Base-by-base conservation (phyloP, 257 asterid species). In the Jasminum sambac region DNA sequence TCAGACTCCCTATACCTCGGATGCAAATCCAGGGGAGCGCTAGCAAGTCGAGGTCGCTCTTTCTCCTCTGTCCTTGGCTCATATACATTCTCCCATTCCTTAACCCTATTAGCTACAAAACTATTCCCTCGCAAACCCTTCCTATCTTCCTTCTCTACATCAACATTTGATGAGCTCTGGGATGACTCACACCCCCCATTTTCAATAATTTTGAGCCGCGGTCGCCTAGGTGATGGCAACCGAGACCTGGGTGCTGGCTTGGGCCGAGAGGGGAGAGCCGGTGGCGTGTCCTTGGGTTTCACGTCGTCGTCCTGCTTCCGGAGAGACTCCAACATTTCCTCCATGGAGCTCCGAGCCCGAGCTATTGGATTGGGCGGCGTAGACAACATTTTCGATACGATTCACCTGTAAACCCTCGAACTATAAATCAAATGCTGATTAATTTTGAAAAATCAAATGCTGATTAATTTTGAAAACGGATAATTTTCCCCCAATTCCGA, bases 261-360 rank as follows among this genome's bases (percentile, higher is more conserved):
- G 8, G 98, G 98, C 66, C 98, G 82, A 11, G 86, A 61, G 2
- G 98, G 98, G 17, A 92, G 91, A 25, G 86, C 92, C 64, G 98
- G 98, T 12, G 95, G 96, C 69, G 79, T 69, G 82, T 87, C 95
- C 80, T 78, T 84, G 2, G 89, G 83, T 81, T 74, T 78, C 82
- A 87, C 87, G 62, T 70, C 66, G 70, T 83, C 89, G 14, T 86
- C 92, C 34, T 77, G 82, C 39, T 78, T 84, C 85, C 79, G 84
- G 80, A 92, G 96, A 59, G 92, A 76, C 13, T 92, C 96, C 83
- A 92, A 85, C 98, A 90, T 92, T 76, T 82, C 96, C 86, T 92
- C 98, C 63, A 92, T 74, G 43, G 98, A 92, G 76, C 98, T 92
- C 78, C 92, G 86, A 67, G 78, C 85, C 78, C 92, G 86, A 67